Base-by-base conservation (phyloP, 2,329 filamentous ascomycete genomes). In the Diaporthe eres region DNA sequence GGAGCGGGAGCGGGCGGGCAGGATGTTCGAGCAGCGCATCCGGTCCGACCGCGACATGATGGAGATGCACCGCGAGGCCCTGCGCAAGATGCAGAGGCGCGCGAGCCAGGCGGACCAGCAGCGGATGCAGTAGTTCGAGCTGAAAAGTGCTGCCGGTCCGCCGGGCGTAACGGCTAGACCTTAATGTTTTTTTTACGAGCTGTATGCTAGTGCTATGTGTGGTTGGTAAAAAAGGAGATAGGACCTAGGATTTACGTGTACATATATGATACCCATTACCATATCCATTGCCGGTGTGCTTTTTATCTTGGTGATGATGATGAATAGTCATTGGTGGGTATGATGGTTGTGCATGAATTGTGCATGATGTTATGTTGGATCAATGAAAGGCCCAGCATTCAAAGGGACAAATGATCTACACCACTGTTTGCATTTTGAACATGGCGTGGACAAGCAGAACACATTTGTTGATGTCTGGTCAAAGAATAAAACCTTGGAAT, bases 51-150 rank as follows among this genome's bases (percentile, higher is more conserved):
- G 93, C 0, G 91, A 94, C 78, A 90, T 98, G 86, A 87, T 94
- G 71, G 93, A 94, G 61, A 89, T 92, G 31, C 96, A 98, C 82
- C 89, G 93, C 28, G 93, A 96, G 78, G 94, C 93, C 1, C 89
- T 98, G 90, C 89, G 94, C 77, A 92, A 89, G 82, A 94, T 98
- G 92, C 95, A 98, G 80, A 84, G 83, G 49, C 79, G 81, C 34
- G 85, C 86, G 1, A 86, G 71, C 25, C 58, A 73, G 71, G 58
- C 55, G 34, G 71, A 73, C 31, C 60, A 55, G 71, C 58, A 17
- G 68, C 68, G 6, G 34, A 31, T 44, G 58, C 25, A 55, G 58
- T 37, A 67, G 17, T 34, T 13, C 3, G 39, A 7, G 22, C n/a
- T n/a, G 15, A 28, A 47, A 4, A 31, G 28, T 51, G 63, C 44